phyloP scores from a whole-genome alignment of 768 basidiomycete genomes.

The Macrolepiota albuminosa region DNA sequence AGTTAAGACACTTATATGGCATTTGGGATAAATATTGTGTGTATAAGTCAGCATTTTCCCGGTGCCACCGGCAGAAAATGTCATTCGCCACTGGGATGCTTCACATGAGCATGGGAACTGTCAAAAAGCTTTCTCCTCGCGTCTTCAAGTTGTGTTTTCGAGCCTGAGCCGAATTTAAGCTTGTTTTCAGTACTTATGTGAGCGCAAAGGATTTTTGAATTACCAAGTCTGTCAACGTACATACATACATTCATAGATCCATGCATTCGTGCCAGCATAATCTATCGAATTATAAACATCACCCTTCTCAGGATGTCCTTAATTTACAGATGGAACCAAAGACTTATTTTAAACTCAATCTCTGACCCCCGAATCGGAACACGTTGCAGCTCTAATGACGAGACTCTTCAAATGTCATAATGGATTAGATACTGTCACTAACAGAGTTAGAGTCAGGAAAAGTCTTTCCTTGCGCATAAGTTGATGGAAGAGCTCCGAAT shows the following conservation, averaged over 20 bases:
- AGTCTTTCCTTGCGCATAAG: neutral
- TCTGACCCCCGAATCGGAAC: neutral
- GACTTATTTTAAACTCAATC: neutral
- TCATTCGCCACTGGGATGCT: neutral
- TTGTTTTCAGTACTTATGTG: neutral
- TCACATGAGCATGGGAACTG: neutral
- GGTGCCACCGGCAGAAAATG: neutral
- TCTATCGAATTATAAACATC: neutral
- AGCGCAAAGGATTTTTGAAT: neutral
- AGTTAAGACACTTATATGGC: neutral
- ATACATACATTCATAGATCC: neutral
- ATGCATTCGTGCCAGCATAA: neutral
- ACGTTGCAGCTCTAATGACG: neutral
- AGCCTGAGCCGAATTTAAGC: neutral
- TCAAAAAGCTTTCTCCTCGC: neutral
- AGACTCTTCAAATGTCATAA: neutral
- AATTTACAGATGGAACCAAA: neutral
- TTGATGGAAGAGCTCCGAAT: neutral
- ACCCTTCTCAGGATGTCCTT: neutral
- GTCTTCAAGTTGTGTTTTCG: neutral
- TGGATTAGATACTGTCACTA: neutral
- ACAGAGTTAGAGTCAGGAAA: neutral
- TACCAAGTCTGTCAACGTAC: neutral
- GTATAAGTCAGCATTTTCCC: neutral
- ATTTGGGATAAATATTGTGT: neutral